Evolutionary conservation across 345 rosid genomes (phyloP), one percentile per base, ranked within the genome.

Genomic region (Litchi chinensis): DNA sequence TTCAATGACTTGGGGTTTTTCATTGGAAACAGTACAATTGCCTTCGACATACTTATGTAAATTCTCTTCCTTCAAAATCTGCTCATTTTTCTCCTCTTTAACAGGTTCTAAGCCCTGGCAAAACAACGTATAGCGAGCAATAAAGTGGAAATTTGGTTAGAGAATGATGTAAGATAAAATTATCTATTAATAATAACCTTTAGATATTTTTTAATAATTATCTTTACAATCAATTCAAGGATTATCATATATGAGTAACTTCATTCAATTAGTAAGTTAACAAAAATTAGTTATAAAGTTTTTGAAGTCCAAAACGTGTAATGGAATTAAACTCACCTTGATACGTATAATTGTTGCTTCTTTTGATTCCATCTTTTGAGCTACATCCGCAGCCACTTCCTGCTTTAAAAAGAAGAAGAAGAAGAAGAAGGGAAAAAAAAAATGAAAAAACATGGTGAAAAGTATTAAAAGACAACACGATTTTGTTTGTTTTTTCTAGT

Each of bases 341-440:
- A 26, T 63, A 80, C 83, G 80, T 15, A 52, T 4, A 0, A 22
- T 11, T 13, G 83, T 81, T 19, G 85, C 88, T 77, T 82, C 79
- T 5, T 77, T 21, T 5, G 85, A 74, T 76, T 83, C 80, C 88
- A 83, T 63, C 41, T 83, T 85, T 22, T 80, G 83, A 18, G 75
- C 79, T 0, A 77, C 88, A 79, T 75, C 86, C 12, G 84, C 91
- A 11, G 90, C 90, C 41, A 77, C 86, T 75, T 83, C 90, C 88
- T 88, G 79, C 67, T 48, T 8, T 21, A 5, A 10, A 21, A 22
- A 28, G 54, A 32, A 11, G 12, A 46, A 46, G 10, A 2, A 46
- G 1, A 8, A 48, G 3, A 12, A 12, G n/a, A n/a, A n/a, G n/a
- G n/a, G n/a, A n/a, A n/a, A n/a, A n/a, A n/a, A n/a, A n/a, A n/a